Conservation (phyloP, 768 basidiomycete species). For the Boletus huronensis region DNA sequence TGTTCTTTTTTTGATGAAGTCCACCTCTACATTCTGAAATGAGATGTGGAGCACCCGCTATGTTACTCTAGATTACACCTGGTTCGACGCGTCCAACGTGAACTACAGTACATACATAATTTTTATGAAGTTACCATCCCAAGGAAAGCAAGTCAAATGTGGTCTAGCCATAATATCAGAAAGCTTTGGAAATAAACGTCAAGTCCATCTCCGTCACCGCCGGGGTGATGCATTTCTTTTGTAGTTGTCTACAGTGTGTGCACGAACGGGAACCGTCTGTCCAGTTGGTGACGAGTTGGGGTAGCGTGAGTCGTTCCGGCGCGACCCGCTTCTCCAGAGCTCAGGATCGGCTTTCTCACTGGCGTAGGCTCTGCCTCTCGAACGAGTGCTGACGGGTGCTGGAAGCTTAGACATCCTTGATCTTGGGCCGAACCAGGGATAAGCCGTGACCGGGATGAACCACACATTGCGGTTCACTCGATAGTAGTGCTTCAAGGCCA, state of each 20-base stretch:
- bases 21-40: too few species aligned
- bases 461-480: conserved; percentile 53
- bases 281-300: conserved; percentile 18
- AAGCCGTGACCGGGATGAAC: conserved; percentile 65
- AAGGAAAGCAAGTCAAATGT: neutral
- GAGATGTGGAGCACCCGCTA: too few species aligned
- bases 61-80: conserved; percentile 15
- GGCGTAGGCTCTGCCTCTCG: conserved; percentile 31
- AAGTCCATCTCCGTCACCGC: conserved; percentile 35
- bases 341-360: conserved; percentile 28
- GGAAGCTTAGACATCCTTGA: conserved; percentile 39
- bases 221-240: conserved; percentile 42
- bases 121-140: conserved; percentile 7
- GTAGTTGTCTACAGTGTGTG: conserved; percentile 35
- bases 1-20: too few species aligned
- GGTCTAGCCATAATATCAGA: conserved; percentile 12
- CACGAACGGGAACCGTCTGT: conserved; percentile 24
- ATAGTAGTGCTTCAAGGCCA: conserved; percentile 42
- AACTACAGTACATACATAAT: conserved; percentile 18
- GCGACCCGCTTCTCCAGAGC: conserved; percentile 21
- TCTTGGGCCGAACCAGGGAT: conserved; percentile 64
- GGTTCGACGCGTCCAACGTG: conserved; percentile 3
- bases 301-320: conserved; percentile 18
- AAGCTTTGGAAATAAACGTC: conserved; percentile 2
- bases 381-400: conserved; percentile 37